Conservation (phyloP, 352 stramenopile genomes). For the Phytophthora tentaculata region DNA sequence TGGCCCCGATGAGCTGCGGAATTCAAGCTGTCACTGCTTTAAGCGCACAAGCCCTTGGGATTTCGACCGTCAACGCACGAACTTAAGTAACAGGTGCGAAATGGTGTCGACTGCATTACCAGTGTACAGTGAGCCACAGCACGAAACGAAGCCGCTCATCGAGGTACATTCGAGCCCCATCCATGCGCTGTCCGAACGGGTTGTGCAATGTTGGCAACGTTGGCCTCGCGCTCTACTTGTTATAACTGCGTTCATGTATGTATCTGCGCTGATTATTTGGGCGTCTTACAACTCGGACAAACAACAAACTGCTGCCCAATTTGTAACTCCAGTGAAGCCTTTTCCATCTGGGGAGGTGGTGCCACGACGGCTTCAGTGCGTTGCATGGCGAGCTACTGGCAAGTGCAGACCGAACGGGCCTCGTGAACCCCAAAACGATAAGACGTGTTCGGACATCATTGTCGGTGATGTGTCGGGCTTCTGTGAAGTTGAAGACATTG, state of each 20-base stretch:
- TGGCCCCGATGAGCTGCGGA: slow-evolving; percentile 8
- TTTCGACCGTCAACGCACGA: not conserved
- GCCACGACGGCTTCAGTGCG: slow-evolving; percentile 23
- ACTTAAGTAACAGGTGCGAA: not conserved
- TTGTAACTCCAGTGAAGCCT: slow-evolving; percentile 2
- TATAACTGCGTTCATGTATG: slow-evolving; percentile 17
- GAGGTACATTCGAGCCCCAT: slow-evolving; percentile 3
- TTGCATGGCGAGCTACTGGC: slow-evolving; percentile 32
- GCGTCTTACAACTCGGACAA: slow-evolving; percentile 15
- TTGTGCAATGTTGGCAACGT: not conserved
- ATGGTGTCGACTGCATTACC: slow-evolving; percentile 1
- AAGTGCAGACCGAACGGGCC: slow-evolving; percentile 34
- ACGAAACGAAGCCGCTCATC: slow-evolving; percentile 22
- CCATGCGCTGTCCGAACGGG: slow-evolving; percentile 2
- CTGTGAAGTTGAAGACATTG: slow-evolving; percentile 36
- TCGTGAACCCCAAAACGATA: slow-evolving; percentile 27
- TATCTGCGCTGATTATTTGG: slow-evolving; percentile 21
- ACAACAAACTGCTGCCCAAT: not conserved
- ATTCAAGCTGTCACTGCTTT: not conserved
- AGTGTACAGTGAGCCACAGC: slow-evolving; percentile 1
- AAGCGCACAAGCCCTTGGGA: not conserved
- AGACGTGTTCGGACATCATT: slow-evolving; percentile 22
- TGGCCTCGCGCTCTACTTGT: slow-evolving; percentile 22
- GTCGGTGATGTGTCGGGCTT: slow-evolving; percentile 43
- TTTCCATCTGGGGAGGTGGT: slow-evolving; percentile 9